Evolutionary conservation across 495 filamentous ascomycete genomes (phyloP).

Genomic region (Xylaria cubensis): DNA sequence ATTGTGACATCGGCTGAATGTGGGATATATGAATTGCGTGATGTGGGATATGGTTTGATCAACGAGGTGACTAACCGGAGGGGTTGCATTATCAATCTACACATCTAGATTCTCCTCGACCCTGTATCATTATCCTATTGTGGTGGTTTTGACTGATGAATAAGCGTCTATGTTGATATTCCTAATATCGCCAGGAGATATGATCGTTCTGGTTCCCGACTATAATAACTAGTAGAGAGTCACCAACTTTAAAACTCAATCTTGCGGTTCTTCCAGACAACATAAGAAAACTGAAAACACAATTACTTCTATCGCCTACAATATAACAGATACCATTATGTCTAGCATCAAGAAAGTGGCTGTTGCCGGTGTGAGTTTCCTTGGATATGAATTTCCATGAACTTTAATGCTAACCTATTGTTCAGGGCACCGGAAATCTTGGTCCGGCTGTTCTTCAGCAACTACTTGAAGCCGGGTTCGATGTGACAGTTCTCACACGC

Average conservation of each 20-base stretch:
- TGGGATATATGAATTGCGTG: background rate
- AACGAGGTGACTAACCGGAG: background rate
- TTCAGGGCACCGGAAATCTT: conserved; percentile 58
- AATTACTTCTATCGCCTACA: background rate
- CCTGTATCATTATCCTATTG: background rate
- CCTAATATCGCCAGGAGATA: background rate
- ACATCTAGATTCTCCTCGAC: background rate
- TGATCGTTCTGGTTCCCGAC: background rate
- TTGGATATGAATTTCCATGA: background rate
- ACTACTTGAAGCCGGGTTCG: conserved; percentile 55
- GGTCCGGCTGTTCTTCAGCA: conserved; percentile 57
- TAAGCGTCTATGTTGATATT: background rate
- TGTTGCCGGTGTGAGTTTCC: conserved; percentile 48
- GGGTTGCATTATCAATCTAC: background rate
- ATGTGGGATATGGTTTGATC: background rate
- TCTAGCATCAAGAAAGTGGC: conserved; percentile 49
- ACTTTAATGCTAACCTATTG: background rate
- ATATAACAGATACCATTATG: conserved; percentile 31
- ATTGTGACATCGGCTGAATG: background rate
- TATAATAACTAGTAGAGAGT: background rate
- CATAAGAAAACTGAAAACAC: background rate
- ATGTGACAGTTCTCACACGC: conserved; percentile 61
- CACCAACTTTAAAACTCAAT: background rate
- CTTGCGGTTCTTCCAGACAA: background rate
- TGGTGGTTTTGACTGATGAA: background rate